Evolutionary conservation across 371 early-diverging fungal species (phyloP).

Genomic region (Lichtheimia corymbifera): DNA sequence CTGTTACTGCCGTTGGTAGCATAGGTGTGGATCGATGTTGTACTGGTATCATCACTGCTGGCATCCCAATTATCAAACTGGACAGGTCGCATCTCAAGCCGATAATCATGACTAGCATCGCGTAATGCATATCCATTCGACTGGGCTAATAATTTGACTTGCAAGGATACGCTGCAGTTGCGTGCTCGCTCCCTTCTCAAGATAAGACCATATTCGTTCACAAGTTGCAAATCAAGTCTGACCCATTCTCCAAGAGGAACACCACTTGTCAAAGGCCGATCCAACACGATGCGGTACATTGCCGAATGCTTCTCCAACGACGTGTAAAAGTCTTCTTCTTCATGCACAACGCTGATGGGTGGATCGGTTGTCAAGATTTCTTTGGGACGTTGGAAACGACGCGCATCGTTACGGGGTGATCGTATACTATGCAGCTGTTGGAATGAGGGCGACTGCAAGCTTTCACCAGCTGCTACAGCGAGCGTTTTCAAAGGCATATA

Average conservation of each 20-base stretch:
- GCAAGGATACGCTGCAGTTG: conserved; percentile 16
- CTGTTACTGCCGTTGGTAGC: not conserved
- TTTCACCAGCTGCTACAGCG: too few relatives aligned
- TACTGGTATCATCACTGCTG: not conserved
- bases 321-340: conserved; percentile 15
- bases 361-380: too few relatives aligned
- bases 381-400: too few relatives aligned
- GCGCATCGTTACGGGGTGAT: too few relatives aligned
- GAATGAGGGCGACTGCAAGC: too few relatives aligned
- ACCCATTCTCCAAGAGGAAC: conserved; percentile 30
- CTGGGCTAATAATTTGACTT: conserved; percentile 1
- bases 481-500: too few relatives aligned
- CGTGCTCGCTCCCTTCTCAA: conserved; percentile 12
- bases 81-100: conserved; percentile 23
- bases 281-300: conserved; percentile 24
- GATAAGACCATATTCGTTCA: conserved; percentile 38
- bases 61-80: conserved; percentile 35
- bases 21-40: not conserved
- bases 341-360: not conserved
- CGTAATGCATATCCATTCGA: not conserved
- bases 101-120: too few relatives aligned
- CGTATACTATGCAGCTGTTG: too few relatives aligned
- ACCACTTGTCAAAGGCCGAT: conserved; percentile 13
- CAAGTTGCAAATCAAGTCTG: conserved; percentile 33
- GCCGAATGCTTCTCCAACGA: conserved; percentile 24